These are phyloP conservation scores for Chaetomium sp. DNA, from an alignment of 2,329 filamentous ascomycete species.

Conservation along the genomic window DNA sequence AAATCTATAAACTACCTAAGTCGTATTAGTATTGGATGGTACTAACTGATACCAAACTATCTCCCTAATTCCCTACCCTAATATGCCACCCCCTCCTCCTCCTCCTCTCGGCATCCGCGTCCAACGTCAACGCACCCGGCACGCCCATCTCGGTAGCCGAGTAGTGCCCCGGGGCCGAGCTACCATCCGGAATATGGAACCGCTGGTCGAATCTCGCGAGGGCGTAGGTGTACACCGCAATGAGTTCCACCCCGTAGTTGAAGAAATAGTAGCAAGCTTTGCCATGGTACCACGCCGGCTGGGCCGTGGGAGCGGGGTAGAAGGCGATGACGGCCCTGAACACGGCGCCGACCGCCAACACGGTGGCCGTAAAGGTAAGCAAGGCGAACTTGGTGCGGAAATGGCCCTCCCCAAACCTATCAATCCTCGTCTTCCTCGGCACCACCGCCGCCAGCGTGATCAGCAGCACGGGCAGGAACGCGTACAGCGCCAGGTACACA, in stretches of 20 bases:
- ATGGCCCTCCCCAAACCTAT: conserved; percentile 67
- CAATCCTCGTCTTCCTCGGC: conserved; percentile 43
- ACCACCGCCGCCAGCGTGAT: conserved; percentile 54
- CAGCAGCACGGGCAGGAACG: conserved; percentile 67
- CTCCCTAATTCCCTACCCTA: background rate
- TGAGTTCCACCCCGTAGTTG: conserved; percentile 73
- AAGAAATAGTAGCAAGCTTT: conserved; percentile 78
- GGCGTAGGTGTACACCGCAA: conserved; percentile 69
- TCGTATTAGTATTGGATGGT: too few species aligned
- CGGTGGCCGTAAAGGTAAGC: conserved; percentile 57
- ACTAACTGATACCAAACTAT: too few species aligned
- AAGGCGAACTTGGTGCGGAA: conserved; percentile 68
- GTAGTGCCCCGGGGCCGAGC: conserved; percentile 59
- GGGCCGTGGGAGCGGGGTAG: conserved; percentile 48
- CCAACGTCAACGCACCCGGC: background rate
- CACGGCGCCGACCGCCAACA: conserved; percentile 69
- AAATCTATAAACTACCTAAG: too few species aligned
- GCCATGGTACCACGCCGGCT: conserved; percentile 70
- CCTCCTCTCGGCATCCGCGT: background rate
- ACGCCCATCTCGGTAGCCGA: conserved; percentile 8
- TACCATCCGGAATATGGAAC: conserved; percentile 74
- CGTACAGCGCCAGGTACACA: conserved; percentile 64
- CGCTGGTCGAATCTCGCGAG: conserved; percentile 70
- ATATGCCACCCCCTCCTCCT: background rate
- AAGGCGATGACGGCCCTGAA: conserved; percentile 67